Evolutionary conservation across 192 early-diverging fungal species (phyloP), one percentile per base, ranked within the genome.

Genomic region (Gryganskiella cystojenkinii): DNA sequence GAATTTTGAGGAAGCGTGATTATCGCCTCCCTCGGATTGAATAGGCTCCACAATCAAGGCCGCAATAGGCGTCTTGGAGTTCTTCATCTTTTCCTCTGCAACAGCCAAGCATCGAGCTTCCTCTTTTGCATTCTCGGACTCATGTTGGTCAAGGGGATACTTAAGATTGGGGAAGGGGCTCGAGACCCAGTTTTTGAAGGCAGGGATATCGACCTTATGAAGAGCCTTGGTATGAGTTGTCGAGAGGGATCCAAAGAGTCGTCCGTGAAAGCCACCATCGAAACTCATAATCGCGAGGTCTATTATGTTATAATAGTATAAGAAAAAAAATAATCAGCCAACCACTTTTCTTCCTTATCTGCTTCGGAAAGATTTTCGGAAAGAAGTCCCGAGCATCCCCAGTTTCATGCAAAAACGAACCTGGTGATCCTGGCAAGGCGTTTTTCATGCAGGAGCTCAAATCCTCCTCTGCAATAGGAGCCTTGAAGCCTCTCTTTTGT

Each of bases 11-110:
- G 90, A 91, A 5, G 91, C 91, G 64, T 85, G 84, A 44, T 88
- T 82, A 40, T 93, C 91, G n/a, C 91, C 91, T 33, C 91, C 91
- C 64, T 93, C 91, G 47, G 87, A 88, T 68, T 93, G 91, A 45
- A 93, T 84, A 0, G 91, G 91, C 59, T 93, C 91, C 13, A 93
- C 81, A 43, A 93, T 81, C 33, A 91, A 62, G 0, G 89, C 91
- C 0, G 88, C 91, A 35, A 93, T 71, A 5, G 89, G 88, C 24
- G 81, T 64, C 17, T 73, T 71, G 37, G 81, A 68, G 0, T 73
- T 70, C 47, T 81, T 67, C 56, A 93, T 80, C 2, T 87, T 79
- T 13, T 71, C 58, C 40, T 89, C 88, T 0, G 82, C 83, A 37
- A 78, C 82, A 5, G 71, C 71, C 20, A 93, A 51, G 52, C 89